Base-by-base conservation (phyloP, 768 basidiomycete genomes). In the Kwoniella shandongensis region DNA sequence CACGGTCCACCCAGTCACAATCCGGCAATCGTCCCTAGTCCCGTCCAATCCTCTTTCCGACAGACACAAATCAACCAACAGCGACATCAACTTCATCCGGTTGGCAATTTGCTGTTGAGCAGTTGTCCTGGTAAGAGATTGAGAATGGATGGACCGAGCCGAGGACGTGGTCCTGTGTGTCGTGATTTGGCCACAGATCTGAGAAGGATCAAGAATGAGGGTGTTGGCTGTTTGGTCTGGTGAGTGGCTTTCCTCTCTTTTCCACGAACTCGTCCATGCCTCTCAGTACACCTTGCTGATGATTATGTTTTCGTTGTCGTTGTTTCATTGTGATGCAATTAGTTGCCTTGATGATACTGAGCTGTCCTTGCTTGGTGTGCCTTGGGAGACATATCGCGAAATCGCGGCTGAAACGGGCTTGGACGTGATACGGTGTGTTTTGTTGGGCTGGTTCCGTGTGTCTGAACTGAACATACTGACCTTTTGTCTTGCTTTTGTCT, bases 71-170 rank as follows among this genome's bases (percentile, higher is more conserved):
- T 42, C 18, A 51, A 30, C 54, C 44, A 27, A 18, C 40, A 2
- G 44, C 38, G 17, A 35, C 30, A 17, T 4, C 38, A 17, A 22
- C 4, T n/a, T 2, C n/a, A 38, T 15, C 7, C 57, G 67, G 20
- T 94, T 8, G 93, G 93, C n/a, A 97, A 98, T 74, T 78, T 98
- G 20, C 82, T 87, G 48, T 76, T 97, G 29, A 91, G 88, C 5
- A 91, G 89, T 5, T 97, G 94, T 78, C 93, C 93, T 2, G 93
- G 93, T 3, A 98, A 98, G 77, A 91, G 96, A 81, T 86, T 81
- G 12, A 65, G 80, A 25, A 66, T 81, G 64, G 80, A 80, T 48
- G 89, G 89, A 2, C 86, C 88, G 27, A 82, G 86, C 10, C 85
- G 84, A 69, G 91, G 92, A 3, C 81, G 93, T 13, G 82, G 83